phyloP scores from a whole-genome alignment of 163 green algal species.

The Chlorella variabilis region DNA sequence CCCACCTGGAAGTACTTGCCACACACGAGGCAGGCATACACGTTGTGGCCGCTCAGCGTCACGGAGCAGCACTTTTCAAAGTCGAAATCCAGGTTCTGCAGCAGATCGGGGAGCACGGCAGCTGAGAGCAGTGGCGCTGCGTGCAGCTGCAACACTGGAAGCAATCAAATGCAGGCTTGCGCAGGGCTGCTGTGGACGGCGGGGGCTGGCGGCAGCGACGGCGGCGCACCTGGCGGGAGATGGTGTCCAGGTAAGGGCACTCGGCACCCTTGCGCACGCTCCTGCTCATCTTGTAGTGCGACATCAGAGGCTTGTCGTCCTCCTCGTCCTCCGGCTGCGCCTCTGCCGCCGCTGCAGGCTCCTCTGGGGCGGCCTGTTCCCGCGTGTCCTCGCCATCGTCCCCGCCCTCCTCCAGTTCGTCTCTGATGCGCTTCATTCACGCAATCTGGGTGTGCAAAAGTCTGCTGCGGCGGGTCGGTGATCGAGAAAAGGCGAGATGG shows the following conservation, averaged over 20 bases:
- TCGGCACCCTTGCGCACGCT: constrained; percentile 63
- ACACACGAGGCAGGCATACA: constrained; percentile 98
- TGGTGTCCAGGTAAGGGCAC: constrained; percentile 95
- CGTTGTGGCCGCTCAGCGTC: constrained; percentile 90
- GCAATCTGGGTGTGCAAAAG: no score
- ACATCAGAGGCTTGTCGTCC: constrained; percentile 36
- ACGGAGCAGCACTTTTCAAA: constrained; percentile 99
- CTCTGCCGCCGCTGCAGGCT: background rate
- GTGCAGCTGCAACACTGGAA: background rate
- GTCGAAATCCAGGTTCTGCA: constrained; percentile 97
- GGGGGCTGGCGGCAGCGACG: background rate
- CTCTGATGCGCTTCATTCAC: constrained; percentile 31
- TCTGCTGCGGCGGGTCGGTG: no score
- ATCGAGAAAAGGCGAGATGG: no score
- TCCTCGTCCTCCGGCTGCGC: constrained; percentile 31
- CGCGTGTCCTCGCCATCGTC: background rate
- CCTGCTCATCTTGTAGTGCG: constrained; percentile 15
- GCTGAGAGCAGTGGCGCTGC: background rate
- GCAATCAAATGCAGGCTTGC: no score
- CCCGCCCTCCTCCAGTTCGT: background rate
- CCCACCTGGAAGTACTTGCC: constrained; percentile 99
- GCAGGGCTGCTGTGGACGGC: no score
- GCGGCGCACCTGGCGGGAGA: constrained; percentile 75
- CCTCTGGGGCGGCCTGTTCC: background rate
- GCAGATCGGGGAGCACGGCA: background rate